Evolutionary conservation across 2,329 filamentous ascomycete genomes (phyloP).

Genomic region (Colletotrichum tabaci): DNA sequence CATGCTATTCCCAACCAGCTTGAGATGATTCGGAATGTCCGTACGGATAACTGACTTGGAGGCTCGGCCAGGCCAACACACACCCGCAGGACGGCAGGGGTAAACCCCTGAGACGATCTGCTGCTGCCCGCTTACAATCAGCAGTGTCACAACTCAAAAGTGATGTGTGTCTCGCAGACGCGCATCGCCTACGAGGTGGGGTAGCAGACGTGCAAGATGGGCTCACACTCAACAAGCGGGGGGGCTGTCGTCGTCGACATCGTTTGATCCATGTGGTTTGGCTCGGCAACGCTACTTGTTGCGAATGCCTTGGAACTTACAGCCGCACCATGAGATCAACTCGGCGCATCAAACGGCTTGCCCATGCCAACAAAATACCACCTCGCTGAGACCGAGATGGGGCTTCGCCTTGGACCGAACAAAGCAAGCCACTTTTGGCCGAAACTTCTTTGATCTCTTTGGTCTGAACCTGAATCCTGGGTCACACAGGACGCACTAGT

Average conservation of each 20-base stretch:
- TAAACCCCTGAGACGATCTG: conserved; percentile 38
- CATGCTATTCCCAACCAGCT: not conserved
- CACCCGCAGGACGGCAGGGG: conserved; percentile 21
- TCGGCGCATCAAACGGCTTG: not conserved
- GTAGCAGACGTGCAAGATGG: conserved; percentile 19
- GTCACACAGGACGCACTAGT: conserved; percentile 25
- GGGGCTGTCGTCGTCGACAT: conserved; percentile 7
- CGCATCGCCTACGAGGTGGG: conserved; percentile 22
- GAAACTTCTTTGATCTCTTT: conserved; percentile 33
- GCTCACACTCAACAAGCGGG: conserved; percentile 7
- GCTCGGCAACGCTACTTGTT: conserved; percentile 3
- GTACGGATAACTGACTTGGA: not conserved
- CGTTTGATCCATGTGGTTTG: conserved; percentile 16
- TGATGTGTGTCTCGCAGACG: conserved; percentile 23
- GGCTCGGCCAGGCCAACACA: conserved; percentile 15
- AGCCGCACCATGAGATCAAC: not conserved
- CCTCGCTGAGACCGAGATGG: not conserved
- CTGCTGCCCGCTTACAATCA: conserved; percentile 32
- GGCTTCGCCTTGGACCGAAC: not conserved
- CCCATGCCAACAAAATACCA: not conserved
- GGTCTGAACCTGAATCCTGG: not conserved
- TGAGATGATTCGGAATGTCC: conserved; percentile 3
- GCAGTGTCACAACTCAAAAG: conserved; percentile 5
- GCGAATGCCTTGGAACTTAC: not conserved
- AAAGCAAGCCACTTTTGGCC: conserved; percentile 28